These are phyloP conservation scores for Colletotrichum camelliae DNA, from an alignment of 2,329 filamentous ascomycete species.

Conservation along the genomic window DNA sequence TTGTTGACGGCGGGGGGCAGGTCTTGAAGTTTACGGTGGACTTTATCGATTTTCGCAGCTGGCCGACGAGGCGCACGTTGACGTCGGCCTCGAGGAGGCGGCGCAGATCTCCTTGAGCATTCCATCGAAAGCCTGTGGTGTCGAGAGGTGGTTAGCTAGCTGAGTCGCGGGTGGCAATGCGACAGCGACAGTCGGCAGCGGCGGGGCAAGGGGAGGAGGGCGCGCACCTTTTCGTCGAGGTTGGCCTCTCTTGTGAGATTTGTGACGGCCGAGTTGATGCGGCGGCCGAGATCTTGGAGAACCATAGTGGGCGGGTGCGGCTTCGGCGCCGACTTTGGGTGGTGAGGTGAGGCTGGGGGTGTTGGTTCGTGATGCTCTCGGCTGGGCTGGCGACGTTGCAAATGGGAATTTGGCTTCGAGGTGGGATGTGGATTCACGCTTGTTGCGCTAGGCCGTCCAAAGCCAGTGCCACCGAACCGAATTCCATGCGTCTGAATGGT, in stretches of 20 bases:
- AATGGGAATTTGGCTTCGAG: slow-evolving; percentile 21
- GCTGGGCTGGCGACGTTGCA: slow-evolving; percentile 17
- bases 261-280: slow-evolving; percentile 95
- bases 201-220: not conserved
- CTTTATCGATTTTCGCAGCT: slow-evolving; percentile 92
- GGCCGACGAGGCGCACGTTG: slow-evolving; percentile 91
- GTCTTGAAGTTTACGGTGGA: slow-evolving; percentile 90
- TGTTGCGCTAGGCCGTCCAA: slow-evolving; percentile 4
- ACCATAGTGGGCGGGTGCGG: slow-evolving; percentile 70
- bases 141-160: not conserved
- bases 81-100: slow-evolving; percentile 97
- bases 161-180: not conserved
- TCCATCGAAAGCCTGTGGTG: slow-evolving; percentile 81
- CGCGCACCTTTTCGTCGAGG: slow-evolving; percentile 87
- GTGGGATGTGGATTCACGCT: slow-evolving; percentile 11
- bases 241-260: slow-evolving; percentile 92
- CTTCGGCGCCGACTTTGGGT: slow-evolving; percentile 21
- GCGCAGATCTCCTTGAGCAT: slow-evolving; percentile 99
- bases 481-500: slow-evolving; percentile 2
- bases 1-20: slow-evolving; percentile 93
- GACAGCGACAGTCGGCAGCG: not conserved
- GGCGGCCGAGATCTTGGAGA: slow-evolving; percentile 97
- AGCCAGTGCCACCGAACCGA: not conserved
- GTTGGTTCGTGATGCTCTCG: slow-evolving; percentile 8
- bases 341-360: not conserved